A percentile compares a stretch with the other conserved stretches of the same genome.
Evolutionary conservation across 257 asterid species (phyloP).

Genomic region (Ligustrum vulgare): DNA sequence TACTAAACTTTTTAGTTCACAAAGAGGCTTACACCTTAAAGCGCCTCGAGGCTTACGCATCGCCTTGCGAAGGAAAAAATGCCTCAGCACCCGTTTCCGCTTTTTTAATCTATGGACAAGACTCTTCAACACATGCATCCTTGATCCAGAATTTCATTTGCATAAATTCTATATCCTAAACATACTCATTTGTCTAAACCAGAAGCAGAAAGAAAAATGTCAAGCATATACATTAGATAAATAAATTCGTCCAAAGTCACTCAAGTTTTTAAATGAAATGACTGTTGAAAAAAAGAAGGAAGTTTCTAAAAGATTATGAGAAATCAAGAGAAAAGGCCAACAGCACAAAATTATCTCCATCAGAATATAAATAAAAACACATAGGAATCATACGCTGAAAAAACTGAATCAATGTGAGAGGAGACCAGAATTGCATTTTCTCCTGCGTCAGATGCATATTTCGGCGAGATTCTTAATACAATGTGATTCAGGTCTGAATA

Average conservation of each 20-base stretch:
- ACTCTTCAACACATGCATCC: background rate
- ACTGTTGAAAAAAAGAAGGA: background rate
- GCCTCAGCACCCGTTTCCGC: no score
- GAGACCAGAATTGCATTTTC: conserved; percentile 93
- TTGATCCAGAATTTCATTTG: background rate
- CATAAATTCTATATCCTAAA: background rate
- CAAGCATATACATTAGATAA: background rate
- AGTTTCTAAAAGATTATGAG: background rate
- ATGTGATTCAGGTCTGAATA: conserved; percentile 88
- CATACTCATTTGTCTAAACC: background rate
- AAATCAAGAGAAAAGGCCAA: background rate
- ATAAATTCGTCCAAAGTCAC: background rate
- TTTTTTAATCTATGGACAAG: no score
- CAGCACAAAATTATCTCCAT: background rate
- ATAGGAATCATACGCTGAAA: conserved; percentile 57
- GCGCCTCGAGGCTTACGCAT: no score
- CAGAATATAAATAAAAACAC: conserved; percentile 5
- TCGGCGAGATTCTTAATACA: conserved; percentile 75
- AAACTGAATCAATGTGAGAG: conserved; percentile 92
- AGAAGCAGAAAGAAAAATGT: background rate
- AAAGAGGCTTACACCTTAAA: no score
- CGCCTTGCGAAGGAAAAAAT: no score
- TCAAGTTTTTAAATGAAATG: background rate
- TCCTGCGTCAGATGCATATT: conserved; percentile 71
- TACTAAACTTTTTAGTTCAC: no score